A percentile compares a stretch with the other conserved stretches of the same genome.
These are phyloP conservation scores for Starmera pachycereana DNA, from an alignment of 805 yeast genomes.

Conservation along the genomic window DNA sequence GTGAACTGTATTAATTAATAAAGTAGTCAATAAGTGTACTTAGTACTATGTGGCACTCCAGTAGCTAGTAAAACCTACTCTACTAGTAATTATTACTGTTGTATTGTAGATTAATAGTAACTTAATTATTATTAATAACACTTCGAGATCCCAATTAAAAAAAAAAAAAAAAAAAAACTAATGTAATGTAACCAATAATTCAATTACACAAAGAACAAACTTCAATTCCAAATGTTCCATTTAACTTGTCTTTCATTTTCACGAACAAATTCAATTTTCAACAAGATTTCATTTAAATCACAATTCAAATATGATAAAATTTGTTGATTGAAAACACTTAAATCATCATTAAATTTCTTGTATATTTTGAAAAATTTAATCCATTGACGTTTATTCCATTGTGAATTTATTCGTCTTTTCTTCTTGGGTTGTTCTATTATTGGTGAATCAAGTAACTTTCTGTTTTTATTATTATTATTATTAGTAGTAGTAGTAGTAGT, in stretches of 20 bases:
- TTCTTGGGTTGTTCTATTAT: neutral
- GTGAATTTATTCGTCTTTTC: slow-evolving; percentile 1
- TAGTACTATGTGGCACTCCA: too few relatives aligned
- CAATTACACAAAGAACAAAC: neutral
- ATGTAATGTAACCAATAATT: neutral
- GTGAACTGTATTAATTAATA: too few relatives aligned
- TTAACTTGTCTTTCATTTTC: slow-evolving; percentile 3
- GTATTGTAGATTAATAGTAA: too few relatives aligned
- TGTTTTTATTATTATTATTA: neutral
- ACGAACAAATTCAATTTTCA: slow-evolving; percentile 11
- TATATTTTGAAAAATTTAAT: slow-evolving; percentile 6
- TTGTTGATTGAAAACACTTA: slow-evolving; percentile 6
- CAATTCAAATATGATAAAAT: slow-evolving; percentile 8
- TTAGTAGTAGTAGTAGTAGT: neutral
- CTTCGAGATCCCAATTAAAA: too few relatives aligned
- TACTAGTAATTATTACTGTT: too few relatives aligned
- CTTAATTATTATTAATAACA: too few relatives aligned
- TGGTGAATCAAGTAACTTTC: neutral
- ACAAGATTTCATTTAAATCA: slow-evolving; percentile 12
- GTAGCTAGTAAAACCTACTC: too few relatives aligned
- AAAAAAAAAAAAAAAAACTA: too few relatives aligned
- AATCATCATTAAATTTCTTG: slow-evolving; percentile 6
- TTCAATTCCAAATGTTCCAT: neutral
- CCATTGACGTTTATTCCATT: slow-evolving; percentile 14
- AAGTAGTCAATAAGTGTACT: too few relatives aligned